Percentiles rank a stretch among this genome's conserved stretches.
phyloP scores from a whole-genome alignment of 768 basidiomycete genomes.

The Podaxis sp. region DNA sequence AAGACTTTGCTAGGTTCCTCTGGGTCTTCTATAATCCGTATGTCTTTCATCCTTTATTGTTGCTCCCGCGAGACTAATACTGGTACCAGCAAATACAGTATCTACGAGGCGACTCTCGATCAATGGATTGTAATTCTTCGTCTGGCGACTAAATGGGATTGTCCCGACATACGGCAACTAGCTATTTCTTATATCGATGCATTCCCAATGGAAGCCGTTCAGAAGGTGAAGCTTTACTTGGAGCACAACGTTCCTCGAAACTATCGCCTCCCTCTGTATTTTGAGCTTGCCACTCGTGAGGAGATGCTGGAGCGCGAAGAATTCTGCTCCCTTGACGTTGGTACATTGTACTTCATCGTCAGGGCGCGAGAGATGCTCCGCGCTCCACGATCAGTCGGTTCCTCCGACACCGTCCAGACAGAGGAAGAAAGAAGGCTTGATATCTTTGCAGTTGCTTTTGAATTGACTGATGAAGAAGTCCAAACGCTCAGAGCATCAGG shows the following conservation, averaged over 20 bases:
- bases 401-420: not conserved
- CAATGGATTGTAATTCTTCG: slow-evolving; percentile 53
- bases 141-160: slow-evolving; percentile 52
- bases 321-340: not conserved
- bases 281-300: slow-evolving; percentile 2
- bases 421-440: not conserved
- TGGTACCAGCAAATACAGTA: slow-evolving; percentile 41
- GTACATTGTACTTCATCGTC: not conserved
- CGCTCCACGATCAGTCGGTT: not conserved
- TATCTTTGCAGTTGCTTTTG: not conserved
- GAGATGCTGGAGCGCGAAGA: slow-evolving; percentile 1
- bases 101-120: slow-evolving; percentile 42
- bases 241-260: not conserved
- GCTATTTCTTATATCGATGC: slow-evolving; percentile 27
- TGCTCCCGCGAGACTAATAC: not conserved
- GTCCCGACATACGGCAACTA: slow-evolving; percentile 43
- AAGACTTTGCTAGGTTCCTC: not conserved
- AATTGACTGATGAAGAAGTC: not conserved
- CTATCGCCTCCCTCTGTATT: not conserved
- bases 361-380: slow-evolving; percentile 10
- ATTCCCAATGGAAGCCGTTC: not conserved
- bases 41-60: not conserved
- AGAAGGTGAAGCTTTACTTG: slow-evolving; percentile 1
- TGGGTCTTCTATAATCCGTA: not conserved
- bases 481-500: not conserved